phyloP scores from a whole-genome alignment of 331 rosid species.

The Malus hybrid region DNA sequence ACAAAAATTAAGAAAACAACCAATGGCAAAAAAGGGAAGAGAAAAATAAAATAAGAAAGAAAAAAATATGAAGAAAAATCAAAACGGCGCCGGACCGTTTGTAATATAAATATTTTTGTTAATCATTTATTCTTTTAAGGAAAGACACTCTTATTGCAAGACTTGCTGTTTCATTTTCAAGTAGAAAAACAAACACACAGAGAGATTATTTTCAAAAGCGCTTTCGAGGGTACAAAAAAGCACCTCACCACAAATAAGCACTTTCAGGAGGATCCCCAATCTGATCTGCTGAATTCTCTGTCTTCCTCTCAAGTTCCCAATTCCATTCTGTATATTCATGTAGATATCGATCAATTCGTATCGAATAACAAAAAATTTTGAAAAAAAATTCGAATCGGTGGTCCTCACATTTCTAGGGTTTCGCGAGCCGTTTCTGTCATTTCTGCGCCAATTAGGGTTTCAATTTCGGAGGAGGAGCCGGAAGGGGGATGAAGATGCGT shows the following conservation, averaged over 20 bases:
- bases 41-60: background rate
- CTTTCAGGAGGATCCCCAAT: slow-evolving; percentile 49
- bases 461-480: background rate
- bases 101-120: no score
- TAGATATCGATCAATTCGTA: background rate
- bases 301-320: background rate
- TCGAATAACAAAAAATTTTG: background rate
- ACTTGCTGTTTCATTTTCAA: background rate
- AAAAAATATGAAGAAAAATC: no score
- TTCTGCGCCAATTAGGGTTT: slow-evolving; percentile 11
- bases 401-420: slow-evolving; percentile 45
- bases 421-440: slow-evolving; percentile 1
- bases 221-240: slow-evolving; percentile 14
- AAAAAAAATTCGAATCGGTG: background rate
- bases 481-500: slow-evolving; percentile 25
- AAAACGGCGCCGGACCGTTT: background rate
- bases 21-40: background rate
- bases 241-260: slow-evolving; percentile 34
- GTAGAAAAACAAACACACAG: background rate
- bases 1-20: background rate
- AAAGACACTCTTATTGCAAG: background rate
- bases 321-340: background rate
- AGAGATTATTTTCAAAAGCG: background rate
- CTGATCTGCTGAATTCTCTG: slow-evolving; percentile 46
- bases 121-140: background rate